Evolutionary conservation across 2,329 filamentous ascomycete genomes (phyloP).

Genomic region (Xylariaceae sp.): DNA sequence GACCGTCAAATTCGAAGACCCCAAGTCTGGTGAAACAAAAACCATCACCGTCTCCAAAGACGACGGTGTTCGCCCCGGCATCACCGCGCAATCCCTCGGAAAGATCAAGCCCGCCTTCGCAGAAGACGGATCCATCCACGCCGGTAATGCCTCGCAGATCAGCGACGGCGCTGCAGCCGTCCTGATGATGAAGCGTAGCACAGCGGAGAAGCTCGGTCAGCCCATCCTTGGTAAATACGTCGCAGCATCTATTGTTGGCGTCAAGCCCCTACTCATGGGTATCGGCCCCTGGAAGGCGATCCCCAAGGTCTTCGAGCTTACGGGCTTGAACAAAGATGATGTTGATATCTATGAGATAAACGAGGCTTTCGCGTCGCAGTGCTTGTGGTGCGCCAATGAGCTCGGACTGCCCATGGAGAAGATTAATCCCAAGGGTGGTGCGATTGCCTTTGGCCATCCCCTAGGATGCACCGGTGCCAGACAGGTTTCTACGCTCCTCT

Average conservation of each 20-base stretch:
- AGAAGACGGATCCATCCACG: conserved; percentile 91
- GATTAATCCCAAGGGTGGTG: conserved; percentile 96
- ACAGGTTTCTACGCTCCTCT: conserved; percentile 88
- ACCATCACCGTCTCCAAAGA: conserved; percentile 80
- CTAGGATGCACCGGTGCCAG: conserved; percentile 91
- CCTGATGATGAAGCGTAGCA: conserved; percentile 90
- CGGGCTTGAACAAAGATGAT: conserved; percentile 81
- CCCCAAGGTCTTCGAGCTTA: conserved; percentile 83
- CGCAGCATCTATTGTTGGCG: conserved; percentile 78
- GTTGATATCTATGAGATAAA: conserved; percentile 99
- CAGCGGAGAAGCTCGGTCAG: conserved; percentile 84
- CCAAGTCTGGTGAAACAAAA: conserved; percentile 83
- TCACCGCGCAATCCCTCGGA: conserved; percentile 81
- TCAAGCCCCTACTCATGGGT: conserved; percentile 92
- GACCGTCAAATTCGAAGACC: conserved; percentile 83
- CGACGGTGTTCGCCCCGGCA: conserved; percentile 81
- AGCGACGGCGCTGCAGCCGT: conserved; percentile 95
- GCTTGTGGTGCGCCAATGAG: conserved; percentile 88
- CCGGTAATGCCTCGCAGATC: conserved; percentile 93
- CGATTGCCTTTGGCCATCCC: conserved; percentile 94
- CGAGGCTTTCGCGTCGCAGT: conserved; percentile 96
- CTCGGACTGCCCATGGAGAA: conserved; percentile 79
- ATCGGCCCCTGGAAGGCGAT: conserved; percentile 95
- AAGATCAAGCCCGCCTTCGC: conserved; percentile 91
- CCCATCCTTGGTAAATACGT: conserved; percentile 91